phyloP scores from a whole-genome alignment of 169 alveolate species.

The Plasmodium blacklocki region DNA sequence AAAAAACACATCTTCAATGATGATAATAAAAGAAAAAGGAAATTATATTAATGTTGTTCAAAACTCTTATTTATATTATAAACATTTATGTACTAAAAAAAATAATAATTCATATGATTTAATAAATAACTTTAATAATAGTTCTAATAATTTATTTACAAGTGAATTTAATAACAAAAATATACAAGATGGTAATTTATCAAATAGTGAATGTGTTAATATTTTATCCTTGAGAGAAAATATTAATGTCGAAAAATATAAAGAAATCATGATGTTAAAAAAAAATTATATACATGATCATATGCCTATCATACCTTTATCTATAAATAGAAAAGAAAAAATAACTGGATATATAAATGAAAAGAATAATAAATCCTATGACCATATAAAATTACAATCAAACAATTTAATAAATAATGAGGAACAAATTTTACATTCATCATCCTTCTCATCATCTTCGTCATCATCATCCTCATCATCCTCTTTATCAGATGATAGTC shows the following conservation, averaged over 20 bases:
- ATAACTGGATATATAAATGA: conserved; percentile 45
- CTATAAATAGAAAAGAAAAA: conserved; percentile 59
- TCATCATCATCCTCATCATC: conserved; percentile 22
- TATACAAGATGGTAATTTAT: not conserved
- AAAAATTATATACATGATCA: conserved; percentile 74
- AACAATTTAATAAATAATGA: not conserved
- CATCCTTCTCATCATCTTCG: conserved; percentile 18
- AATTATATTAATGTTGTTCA: conserved; percentile 61
- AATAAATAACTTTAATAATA: not conserved
- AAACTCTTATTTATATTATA: conserved; percentile 56
- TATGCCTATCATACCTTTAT: conserved; percentile 65
- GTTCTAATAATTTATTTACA: not conserved
- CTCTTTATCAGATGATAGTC: conserved; percentile 1
- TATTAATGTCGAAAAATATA: conserved; percentile 60
- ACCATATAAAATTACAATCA: conserved; percentile 11
- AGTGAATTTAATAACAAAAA: not conserved
- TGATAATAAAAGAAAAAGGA: not conserved
- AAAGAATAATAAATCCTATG: conserved; percentile 1
- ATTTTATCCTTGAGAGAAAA: conserved; percentile 44
- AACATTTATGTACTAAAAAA: conserved; percentile 52
- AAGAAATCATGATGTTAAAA: conserved; percentile 57
- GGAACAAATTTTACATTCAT: not conserved
- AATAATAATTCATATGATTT: conserved; percentile 14
- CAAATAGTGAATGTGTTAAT: conserved; percentile 50
- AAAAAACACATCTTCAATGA: not conserved